Base-by-base conservation (phyloP, 805 yeast genomes). In the Limtongia smithiae region DNA sequence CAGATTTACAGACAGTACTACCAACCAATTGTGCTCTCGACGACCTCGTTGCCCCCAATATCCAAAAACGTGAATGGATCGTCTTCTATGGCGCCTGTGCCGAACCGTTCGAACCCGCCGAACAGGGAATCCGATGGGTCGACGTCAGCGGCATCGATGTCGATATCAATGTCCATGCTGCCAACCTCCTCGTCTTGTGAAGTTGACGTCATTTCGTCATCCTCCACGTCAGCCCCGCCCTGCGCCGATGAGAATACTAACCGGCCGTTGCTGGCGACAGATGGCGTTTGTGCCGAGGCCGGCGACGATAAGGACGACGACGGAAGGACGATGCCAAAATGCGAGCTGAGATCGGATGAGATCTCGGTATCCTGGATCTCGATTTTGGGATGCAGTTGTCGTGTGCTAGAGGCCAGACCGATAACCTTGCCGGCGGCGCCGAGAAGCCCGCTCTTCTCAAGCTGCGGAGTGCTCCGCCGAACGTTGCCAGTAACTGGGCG, bases 221-320 rank as follows among this genome's bases (percentile, higher is more conserved):
- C 57, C 14, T 49, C 57, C n/a, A 49, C 56, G 11, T 42, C 51
- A n/a, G n/a, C n/a, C n/a, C n/a, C n/a, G 12, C 40, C 48, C 15
- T 25, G 9, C 28, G 28, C 28, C 9, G 6, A 6, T 9, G 28
- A 7, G 28, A 7, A 6, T 7, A 25, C 6, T 9, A 44, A 37
- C 20, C 35, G 33, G 6, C 20, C 11, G 18, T 21, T 17, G 28
- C 37, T 34, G 11, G 31, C 34, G 20, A 25, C 33, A 22, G 38
- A 44, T 1, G 44, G 30, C 18, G 42, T 28, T 21, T 38, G 36
- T 2, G 36, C 44, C 27, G 41, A 35, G 6, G 48, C 25, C 3
- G 31, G 36, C 33, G 21, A 21, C 28, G 28, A 6, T 6, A 9
- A 7, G 28, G 28, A 7, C 28, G 28, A 25, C 9, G 28, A 25